Percentiles rank a stretch among this genome's conserved stretches.
Evolutionary conservation across 148 eudicot species (phyloP).

Genomic region (Drosera capensis): DNA sequence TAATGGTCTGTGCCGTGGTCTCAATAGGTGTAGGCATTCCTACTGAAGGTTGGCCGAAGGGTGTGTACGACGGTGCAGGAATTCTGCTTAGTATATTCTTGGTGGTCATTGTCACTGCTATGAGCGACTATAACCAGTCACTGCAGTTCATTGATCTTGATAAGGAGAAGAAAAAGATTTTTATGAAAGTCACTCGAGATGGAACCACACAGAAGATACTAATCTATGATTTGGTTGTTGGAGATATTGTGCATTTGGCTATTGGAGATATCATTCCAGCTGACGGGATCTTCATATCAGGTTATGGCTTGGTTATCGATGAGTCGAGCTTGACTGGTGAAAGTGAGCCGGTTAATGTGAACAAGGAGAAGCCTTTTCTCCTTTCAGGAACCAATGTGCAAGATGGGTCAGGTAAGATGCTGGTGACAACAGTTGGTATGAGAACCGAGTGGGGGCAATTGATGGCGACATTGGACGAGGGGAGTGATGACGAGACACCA

Average conservation of each 20-base stretch:
- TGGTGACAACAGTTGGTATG: constrained; percentile 78
- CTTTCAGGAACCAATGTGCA: constrained; percentile 75
- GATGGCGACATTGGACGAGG: constrained; percentile 61
- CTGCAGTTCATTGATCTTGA: constrained; percentile 70
- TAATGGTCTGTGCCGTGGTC: constrained; percentile 59
- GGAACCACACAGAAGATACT: constrained; percentile 47
- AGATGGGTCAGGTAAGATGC: constrained; percentile 73
- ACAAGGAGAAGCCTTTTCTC: constrained; percentile 43
- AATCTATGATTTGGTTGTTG: constrained; percentile 63
- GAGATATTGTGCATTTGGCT: constrained; percentile 57
- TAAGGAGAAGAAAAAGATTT: constrained; percentile 55
- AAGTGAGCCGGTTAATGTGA: constrained; percentile 50
- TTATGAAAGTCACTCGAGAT: constrained; percentile 45
- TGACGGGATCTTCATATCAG: constrained; percentile 59
- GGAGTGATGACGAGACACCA: constrained; percentile 70
- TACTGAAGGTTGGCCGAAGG: constrained; percentile 79
- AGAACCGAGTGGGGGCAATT: constrained; percentile 82
- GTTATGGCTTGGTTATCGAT: constrained; percentile 52
- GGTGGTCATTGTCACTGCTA: constrained; percentile 66
- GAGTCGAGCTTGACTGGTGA: constrained; percentile 89
- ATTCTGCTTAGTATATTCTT: constrained; percentile 50
- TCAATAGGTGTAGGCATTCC: constrained; percentile 65
- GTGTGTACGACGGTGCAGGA: constrained; percentile 70
- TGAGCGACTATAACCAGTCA: constrained; percentile 75
- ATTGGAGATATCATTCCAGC: constrained; percentile 83